Base-by-base conservation (phyloP, 2,329 filamentous ascomycete species). In the Periconia digitata region DNA sequence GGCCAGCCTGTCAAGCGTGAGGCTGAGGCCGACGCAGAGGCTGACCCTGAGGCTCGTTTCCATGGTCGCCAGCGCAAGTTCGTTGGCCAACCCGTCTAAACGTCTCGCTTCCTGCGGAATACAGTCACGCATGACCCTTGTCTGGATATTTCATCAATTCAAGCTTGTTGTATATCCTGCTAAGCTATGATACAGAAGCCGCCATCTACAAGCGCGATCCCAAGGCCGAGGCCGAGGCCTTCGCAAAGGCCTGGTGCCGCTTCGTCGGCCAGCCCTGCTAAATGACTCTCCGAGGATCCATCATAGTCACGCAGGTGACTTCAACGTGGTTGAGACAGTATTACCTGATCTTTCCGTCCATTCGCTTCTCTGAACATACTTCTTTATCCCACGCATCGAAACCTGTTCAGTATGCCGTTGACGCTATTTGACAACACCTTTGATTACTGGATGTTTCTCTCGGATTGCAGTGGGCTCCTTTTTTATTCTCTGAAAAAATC, bases 1-100 rank as follows among this genome's bases (percentile, higher is more conserved):
- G 41, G 41, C 29, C 57, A 67, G 50, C 47, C 58, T 29, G 66
- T 59, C 50, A 68, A 64, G 55, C 64, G 67, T 42, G 56, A 64
- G 12, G 65, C 67, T 16, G 49, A 72, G 42, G 57, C 62, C 41
- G 57, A 60, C 13, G 24, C 43, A 38, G n/a, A 43, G 20, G 32
- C 40, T 42, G 45, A 27, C 23, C 13, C 24, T 35, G 12, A 18
- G 10, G 16, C 63, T 38, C 20, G 42, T 42, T 32, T 4, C 4
- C n/a, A 13, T 32, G 27, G 12, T 15, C 10, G 27, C 27, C 27
- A 32, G 27, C 27, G 34, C 23, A 41, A 36, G 36, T 27, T 32
- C 8, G 27, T 32, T 12, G 27, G 27, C 27, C 27, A 32, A 15
- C 27, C 27, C 12, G 27, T 15, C 10, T 32, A 32, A 32, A 32